A percentile compares a stretch with the other conserved stretches of the same genome.
phyloP scores from a whole-genome alignment of 2,329 filamentous ascomycete species.

The Amauroascus verrucosus region DNA sequence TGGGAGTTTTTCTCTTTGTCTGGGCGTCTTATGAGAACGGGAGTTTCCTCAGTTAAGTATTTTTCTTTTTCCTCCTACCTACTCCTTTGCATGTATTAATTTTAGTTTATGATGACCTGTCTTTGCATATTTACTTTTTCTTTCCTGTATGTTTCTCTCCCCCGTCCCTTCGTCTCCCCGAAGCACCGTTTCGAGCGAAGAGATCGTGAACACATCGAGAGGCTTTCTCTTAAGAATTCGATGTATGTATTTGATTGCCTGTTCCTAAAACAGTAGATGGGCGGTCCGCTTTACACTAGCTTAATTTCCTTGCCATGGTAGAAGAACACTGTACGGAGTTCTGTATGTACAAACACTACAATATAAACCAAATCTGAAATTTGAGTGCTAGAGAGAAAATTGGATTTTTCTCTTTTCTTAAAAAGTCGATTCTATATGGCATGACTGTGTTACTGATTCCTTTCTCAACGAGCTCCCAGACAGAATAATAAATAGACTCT shows the following conservation, averaged over 20 bases:
- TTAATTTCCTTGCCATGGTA: no score
- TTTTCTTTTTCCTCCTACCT: neutral
- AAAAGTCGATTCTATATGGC: no score
- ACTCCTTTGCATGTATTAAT: constrained; percentile 14
- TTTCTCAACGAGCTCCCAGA: no score
- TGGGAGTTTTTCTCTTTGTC: neutral
- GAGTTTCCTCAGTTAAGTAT: neutral
- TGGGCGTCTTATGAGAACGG: neutral
- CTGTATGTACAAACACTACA: no score
- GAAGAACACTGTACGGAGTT: no score
- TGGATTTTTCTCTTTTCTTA: no score
- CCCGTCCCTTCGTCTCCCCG: neutral
- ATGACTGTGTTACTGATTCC: no score
- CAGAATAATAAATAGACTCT: no score
- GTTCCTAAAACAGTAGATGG: no score
- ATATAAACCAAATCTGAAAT: no score
- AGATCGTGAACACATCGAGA: neutral
- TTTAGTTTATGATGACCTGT: constrained; percentile 15
- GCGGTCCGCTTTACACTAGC: no score
- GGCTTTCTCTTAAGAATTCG: neutral
- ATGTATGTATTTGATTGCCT: neutral
- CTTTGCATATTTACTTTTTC: constrained; percentile 13
- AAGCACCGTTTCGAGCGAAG: neutral
- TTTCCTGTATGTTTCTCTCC: neutral
- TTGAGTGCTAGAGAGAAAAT: no score